Conservation (phyloP, 345 rosid species). For the Dimocarpus longan region DNA sequence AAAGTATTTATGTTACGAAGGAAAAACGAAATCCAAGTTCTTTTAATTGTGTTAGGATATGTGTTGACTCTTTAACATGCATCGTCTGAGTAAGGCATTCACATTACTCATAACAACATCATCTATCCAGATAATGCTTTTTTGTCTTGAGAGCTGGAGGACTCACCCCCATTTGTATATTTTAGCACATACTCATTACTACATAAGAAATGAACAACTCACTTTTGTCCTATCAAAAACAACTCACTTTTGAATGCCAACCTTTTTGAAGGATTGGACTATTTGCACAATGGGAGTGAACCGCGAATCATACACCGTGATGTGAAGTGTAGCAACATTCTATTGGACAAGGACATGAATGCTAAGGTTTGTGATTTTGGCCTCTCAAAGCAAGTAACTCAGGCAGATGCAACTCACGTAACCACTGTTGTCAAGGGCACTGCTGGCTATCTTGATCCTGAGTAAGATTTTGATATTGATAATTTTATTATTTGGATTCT, state of each 20-base stretch:
- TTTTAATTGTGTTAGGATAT: no score
- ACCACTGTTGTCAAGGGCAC: conserved; percentile 94
- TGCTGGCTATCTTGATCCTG: conserved; percentile 95
- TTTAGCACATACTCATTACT: not conserved
- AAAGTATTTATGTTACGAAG: not conserved
- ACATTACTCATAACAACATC: no score
- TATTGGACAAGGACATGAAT: conserved; percentile 82
- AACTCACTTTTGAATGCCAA: not conserved
- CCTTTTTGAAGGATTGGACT: conserved; percentile 68
- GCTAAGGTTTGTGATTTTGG: conserved; percentile 81
- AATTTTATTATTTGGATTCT: not conserved
- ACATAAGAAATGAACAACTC: not conserved
- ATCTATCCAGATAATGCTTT: no score
- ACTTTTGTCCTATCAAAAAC: not conserved
- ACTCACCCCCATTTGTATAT: no score
- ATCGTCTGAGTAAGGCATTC: no score
- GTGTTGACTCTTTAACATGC: no score
- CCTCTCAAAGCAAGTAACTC: conserved; percentile 71
- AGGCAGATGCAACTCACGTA: conserved; percentile 79
- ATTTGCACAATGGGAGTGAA: conserved; percentile 85
- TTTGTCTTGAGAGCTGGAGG: no score
- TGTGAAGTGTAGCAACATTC: conserved; percentile 83
- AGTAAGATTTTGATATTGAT: conserved; percentile 44
- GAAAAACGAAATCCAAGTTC: not conserved
- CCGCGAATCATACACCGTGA: conserved; percentile 91